Base-by-base conservation (phyloP, 345 rosid genomes). In the Populus euphratica region DNA sequence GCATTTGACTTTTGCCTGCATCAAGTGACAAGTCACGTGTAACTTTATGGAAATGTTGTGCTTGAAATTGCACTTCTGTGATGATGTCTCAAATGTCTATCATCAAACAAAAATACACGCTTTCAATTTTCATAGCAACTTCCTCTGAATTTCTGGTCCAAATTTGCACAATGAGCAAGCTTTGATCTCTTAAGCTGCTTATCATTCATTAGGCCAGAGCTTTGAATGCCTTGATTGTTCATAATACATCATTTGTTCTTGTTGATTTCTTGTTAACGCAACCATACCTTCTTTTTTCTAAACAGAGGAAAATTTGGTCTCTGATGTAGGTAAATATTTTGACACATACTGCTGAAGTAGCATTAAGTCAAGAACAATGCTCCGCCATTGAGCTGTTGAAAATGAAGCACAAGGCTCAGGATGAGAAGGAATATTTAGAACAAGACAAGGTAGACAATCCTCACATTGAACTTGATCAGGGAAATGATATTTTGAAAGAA, bases 321-420 rank as follows among this genome's bases (percentile, higher is more conserved):
- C 69, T 50, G 68, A 27, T 82, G 76, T 43, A 94, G 97, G 93
- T 93, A 66, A 95, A 95, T 70, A 92, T 95, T 70, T 77, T 95
- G 86, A 93, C 83, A 7, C 99, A 95, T 76, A 84, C 91, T 0
- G 80, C 88, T 17, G 96, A 95, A 52, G 92, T 88, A 8, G 66
- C 65, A 18, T 61, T 90, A 75, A 84, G 84, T 68, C 86, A 85
- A 63, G 94, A 91, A 72, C 94, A 91, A 59, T 66, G 31, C 8
- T 70, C 81, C 3, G 92, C 91, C 72, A 79, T 95, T 50, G 65
- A 82, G 77, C 78, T 35, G 41, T 67, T 91, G 77, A 93, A 91
- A 79, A 80, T 62, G 70, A 85, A 80, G 73, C 99, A 95, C 76
- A 84, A 77, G 70, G 81, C 50, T 38, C 98, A 95, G 64, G 87